phyloP scores from a whole-genome alignment of 345 rosid genomes.

The Pugionium cornutum region DNA sequence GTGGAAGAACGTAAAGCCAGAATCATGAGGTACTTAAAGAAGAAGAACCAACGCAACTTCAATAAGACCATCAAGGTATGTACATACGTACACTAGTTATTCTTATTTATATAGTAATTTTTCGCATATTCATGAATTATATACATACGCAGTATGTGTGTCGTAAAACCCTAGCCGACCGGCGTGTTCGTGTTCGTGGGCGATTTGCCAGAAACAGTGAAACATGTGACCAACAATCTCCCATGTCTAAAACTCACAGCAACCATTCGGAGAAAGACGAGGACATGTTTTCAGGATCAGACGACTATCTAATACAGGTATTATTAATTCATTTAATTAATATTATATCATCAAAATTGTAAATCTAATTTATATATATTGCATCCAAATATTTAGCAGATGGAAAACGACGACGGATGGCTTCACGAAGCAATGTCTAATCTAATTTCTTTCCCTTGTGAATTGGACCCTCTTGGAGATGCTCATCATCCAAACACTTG shows the following conservation, averaged over 20 bases:
- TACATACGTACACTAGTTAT: background rate
- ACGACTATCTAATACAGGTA: slow-evolving; percentile 48
- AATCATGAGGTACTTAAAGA: slow-evolving; percentile 80
- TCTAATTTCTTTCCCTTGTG: slow-evolving; percentile 58
- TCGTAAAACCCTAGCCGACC: slow-evolving; percentile 87
- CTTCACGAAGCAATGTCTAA: slow-evolving; percentile 76
- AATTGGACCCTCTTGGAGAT: slow-evolving; percentile 33
- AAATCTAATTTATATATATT: background rate
- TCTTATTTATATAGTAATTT: background rate
- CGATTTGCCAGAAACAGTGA: slow-evolving; percentile 84
- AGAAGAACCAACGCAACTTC: slow-evolving; percentile 89
- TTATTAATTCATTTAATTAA: slow-evolving; percentile 8
- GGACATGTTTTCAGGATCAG: slow-evolving; percentile 42
- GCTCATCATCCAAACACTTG: slow-evolving; percentile 37
- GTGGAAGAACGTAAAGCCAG: slow-evolving; percentile 87
- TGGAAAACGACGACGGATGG: slow-evolving; percentile 73
- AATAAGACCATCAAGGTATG: slow-evolving; percentile 88
- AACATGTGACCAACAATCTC: slow-evolving; percentile 53
- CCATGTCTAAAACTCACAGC: slow-evolving; percentile 42
- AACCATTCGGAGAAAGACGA: slow-evolving; percentile 45
- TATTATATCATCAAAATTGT: no score
- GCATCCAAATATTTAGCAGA: slow-evolving; percentile 40
- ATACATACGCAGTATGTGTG: slow-evolving; percentile 66
- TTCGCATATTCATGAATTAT: background rate
- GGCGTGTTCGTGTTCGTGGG: slow-evolving; percentile 87